Evolutionary conservation across 257 asterid genomes (phyloP).

Genomic region (Jacaranda mimosifolia): DNA sequence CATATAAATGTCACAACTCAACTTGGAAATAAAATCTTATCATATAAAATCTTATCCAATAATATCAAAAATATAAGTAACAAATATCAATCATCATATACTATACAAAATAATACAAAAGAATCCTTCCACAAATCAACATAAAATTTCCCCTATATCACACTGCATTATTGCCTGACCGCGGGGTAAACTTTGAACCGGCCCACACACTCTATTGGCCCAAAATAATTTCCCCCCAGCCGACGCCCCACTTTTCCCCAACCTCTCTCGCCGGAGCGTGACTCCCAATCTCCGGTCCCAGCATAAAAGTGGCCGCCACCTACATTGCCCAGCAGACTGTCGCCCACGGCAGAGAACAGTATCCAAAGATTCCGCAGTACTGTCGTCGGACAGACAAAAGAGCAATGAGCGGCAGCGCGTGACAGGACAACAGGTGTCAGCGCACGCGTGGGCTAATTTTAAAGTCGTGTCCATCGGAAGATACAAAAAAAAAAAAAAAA

Average conservation of each 20-base stretch:
- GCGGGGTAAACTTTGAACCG: neutral
- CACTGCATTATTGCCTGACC: no score
- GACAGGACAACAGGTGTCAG: conserved; percentile 26
- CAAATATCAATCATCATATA: no score
- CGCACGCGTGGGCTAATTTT: conserved; percentile 23
- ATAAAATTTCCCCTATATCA: no score
- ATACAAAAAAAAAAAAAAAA: neutral
- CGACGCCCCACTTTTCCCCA: neutral
- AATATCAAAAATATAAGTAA: no score
- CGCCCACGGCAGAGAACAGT: neutral
- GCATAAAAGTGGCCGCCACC: neutral
- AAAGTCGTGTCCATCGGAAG: neutral
- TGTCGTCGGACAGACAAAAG: neutral
- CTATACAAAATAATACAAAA: no score
- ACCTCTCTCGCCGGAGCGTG: conserved; percentile 25
- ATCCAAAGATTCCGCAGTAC: conserved; percentile 14
- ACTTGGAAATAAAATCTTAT: no score
- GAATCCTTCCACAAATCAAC: no score
- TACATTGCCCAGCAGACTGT: neutral
- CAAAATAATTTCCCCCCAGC: no score
- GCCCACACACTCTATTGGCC: neutral
- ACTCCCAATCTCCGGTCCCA: neutral
- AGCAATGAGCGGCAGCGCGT: neutral
- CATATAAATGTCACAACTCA: no score
- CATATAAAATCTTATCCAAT: no score